Evolutionary conservation across 805 yeast genomes (phyloP), one percentile per base, ranked within the genome.

Genomic region (Barnettozyma botsteinii): DNA sequence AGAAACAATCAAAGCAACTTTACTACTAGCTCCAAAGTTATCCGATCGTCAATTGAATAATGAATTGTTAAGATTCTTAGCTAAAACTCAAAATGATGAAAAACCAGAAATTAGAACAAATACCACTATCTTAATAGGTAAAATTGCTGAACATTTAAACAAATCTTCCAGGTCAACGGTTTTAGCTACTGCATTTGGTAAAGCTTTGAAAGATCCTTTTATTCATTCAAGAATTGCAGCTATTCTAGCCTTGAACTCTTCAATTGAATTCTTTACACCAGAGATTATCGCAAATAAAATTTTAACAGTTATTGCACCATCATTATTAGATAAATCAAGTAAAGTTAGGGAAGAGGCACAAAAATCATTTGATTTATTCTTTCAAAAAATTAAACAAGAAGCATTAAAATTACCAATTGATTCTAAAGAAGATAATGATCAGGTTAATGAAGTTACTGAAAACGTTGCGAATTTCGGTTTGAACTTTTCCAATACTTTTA

Each of bases 21-120:
- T 77, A 4, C 55, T 56, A 8, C 63, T 89, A 21, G 76, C 80
- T 1, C 75, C 78, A 17, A 77, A 77, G 51, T 70, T 91, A 2
- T 73, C 85, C 0, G 85, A 79, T 28, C 73, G 95, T 40, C 95
- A 85, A 57, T 66, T 89, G 35, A 91, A 91, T 58, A 88, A 88
- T 53, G 98, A 93, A 35, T 64, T 91, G 18, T 64, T 91, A 40
- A 73, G 94, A 48, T 72, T 77, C 40, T 65, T 91, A 40, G 98
- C 98, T 0, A 85, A 80, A 51, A 71, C 87, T 9, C 95, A 86
- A 56, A 74, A 70, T 59, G 96, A 87, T 56, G 77, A 77, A 5
- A 77, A 75, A 36, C 81, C 91, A 2, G 82, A 83, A 10, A 81
- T 87, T 23, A 64, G 96, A 50, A 83, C 86, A 4, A 83, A 82